Percentiles rank a stretch among this genome's conserved stretches.
Conservation (phyloP, 2,329 filamentous ascomycete genomes). For the Albophoma yamanashiensis region DNA sequence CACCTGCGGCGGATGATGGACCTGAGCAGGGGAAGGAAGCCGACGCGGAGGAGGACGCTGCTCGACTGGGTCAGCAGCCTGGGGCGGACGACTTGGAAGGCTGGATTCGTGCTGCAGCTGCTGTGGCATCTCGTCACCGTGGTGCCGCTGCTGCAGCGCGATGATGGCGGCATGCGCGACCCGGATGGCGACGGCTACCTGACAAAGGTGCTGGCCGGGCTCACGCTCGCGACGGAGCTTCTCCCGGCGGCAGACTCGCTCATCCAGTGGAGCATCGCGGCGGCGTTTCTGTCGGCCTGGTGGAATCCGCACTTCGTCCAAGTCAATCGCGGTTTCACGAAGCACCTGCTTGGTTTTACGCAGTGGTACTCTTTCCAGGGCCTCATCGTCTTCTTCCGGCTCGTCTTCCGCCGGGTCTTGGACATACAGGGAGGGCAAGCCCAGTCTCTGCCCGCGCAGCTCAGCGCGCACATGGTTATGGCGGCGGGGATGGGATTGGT, state of each 20-base stretch:
- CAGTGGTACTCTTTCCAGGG: slow-evolving; percentile 59
- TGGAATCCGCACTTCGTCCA: slow-evolving; percentile 61
- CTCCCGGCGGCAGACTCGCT: slow-evolving; percentile 30
- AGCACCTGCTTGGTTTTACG: slow-evolving; percentile 47
- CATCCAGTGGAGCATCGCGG: slow-evolving; percentile 35
- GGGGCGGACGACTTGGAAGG: slow-evolving; percentile 36
- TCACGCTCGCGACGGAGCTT: slow-evolving; percentile 10
- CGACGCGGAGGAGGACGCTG: slow-evolving; percentile 18
- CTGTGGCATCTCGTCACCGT: slow-evolving; percentile 36
- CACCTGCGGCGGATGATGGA: slow-evolving; percentile 67
- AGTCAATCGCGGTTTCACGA: slow-evolving; percentile 47
- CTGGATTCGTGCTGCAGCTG: slow-evolving; percentile 33
- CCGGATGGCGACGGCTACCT: slow-evolving; percentile 16
- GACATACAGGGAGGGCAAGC: slow-evolving; percentile 27
- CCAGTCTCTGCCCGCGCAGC: slow-evolving; percentile 27
- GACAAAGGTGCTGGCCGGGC: slow-evolving; percentile 3
- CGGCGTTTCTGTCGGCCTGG: slow-evolving; percentile 44
- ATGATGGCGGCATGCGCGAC: slow-evolving; percentile 20
- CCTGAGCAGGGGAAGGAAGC: slow-evolving; percentile 35
- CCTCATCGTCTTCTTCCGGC: slow-evolving; percentile 44
- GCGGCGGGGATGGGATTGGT: slow-evolving; percentile 42
- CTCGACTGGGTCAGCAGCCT: slow-evolving; percentile 31
- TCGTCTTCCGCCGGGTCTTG: slow-evolving; percentile 33
- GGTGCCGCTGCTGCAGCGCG: slow-evolving; percentile 12
- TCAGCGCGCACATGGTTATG: slow-evolving; percentile 45